Evolutionary conservation across 1,139 yeast genomes (phyloP), one percentile per base, ranked within the genome.

Genomic region (Lodderomyces jiufengensis): DNA sequence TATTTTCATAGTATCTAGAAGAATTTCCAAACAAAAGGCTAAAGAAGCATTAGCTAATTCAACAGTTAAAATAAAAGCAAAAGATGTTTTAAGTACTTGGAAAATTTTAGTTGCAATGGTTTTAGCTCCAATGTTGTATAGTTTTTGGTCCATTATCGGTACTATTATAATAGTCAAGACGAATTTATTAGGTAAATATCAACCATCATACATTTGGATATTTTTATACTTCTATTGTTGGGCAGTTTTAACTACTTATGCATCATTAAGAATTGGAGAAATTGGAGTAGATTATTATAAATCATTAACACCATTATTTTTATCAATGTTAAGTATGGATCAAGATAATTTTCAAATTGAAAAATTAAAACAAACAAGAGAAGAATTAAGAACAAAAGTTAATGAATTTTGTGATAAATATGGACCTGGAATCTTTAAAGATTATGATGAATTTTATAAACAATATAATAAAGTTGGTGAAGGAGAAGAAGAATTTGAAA

Each of bases 401-500:
- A 77, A 86, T 10, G 78, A 76, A 24, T 66, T 80, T 18, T 84
- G 88, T 44, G 80, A 84, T 51, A 73, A 72, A 34, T 71, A 80
- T 39, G 95, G 95, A 0, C 95, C 95, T 0, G 73, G 75, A 47
- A 58, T 87, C 43, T 87, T 80, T 64, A 86, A 88, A 9, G 95
- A 87, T 55, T 68, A 57, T 42, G 59, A 58, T 27, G 48, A 52
- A 29, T 59, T 69, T 34, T 65, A 65, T 48, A 39, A 50, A 13
- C 51, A 55, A 37, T 62, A 60, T 46, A 57, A 57, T 37, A 44
- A 46, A 9, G 27, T 33, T 7, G 46, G 40, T 3, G 46, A 43
- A n/a, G 38, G 27, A 9, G n/a, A 31, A 18, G 14, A 21, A 14
- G 33, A 29, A 16, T 22, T 14, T 24, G 32, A 30, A 9, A 11